Conservation (phyloP, 202 grass and related monocot species). For the Setaria viridis region DNA sequence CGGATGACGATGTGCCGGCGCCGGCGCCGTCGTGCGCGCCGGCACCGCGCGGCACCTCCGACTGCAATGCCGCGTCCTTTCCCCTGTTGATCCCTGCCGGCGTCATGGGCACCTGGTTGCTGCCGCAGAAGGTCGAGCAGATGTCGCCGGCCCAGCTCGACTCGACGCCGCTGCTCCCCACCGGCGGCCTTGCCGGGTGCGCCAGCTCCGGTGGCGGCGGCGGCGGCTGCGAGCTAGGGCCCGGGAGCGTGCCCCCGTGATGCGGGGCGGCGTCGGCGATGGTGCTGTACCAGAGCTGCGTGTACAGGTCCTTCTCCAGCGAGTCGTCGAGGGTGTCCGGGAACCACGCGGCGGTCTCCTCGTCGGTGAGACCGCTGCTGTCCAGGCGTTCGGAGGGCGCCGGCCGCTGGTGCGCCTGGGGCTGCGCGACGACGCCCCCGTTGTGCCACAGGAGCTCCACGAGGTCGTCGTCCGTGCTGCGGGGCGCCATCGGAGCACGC, state of each 20-base stretch:
- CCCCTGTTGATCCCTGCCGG: conserved; percentile 16
- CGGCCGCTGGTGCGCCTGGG: conserved; percentile 61
- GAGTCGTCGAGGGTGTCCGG: conserved; percentile 67
- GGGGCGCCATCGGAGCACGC: conserved; percentile 37
- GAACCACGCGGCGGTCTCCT: conserved; percentile 80
- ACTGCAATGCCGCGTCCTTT: conserved; percentile 49
- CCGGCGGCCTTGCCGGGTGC: conserved; percentile 44
- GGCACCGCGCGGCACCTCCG: conserved; percentile 40
- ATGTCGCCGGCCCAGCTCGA: conserved; percentile 55
- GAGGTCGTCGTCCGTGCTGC: conserved; percentile 70
- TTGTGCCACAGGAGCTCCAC: conserved; percentile 95
- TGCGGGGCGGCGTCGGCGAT: conserved; percentile 21
- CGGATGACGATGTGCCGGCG: conserved; percentile 72
- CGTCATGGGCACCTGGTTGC: conserved; percentile 56
- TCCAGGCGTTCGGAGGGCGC: conserved; percentile 10
- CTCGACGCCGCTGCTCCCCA: conserved; percentile 51
- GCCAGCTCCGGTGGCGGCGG: conserved; percentile 41
- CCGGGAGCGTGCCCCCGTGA: conserved; percentile 26
- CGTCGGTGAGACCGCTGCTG: conserved; percentile 55
- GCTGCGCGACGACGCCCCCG: conserved; percentile 68
- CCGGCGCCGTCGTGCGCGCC: conserved; percentile 56
- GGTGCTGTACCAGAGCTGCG: conserved; percentile 61
- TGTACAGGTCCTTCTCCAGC: conserved; percentile 79
- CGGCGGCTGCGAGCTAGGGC: neutral
- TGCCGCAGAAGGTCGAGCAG: conserved; percentile 57